Percentiles rank a stretch among this genome's conserved stretches.
Evolutionary conservation across 1,139 yeast genomes (phyloP).

Genomic region (Saccharomyces hybrid): DNA sequence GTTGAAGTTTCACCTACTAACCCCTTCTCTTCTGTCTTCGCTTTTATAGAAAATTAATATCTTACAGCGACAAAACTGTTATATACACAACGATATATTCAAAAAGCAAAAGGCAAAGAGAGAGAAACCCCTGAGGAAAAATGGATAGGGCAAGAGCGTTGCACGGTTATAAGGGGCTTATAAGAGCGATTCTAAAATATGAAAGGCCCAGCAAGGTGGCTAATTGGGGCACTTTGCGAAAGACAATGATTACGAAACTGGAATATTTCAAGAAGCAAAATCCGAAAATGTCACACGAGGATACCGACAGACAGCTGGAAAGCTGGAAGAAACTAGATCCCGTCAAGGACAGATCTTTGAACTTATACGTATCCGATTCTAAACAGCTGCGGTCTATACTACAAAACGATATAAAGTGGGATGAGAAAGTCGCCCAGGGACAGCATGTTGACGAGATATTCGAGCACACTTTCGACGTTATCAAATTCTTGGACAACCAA

Average conservation of each 20-base stretch:
- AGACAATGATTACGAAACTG: not conserved
- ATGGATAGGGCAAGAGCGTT: not conserved
- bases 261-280: not conserved
- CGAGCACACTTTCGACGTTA: not conserved
- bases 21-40: not conserved
- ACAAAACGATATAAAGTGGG: not conserved
- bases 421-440: not conserved
- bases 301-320: not conserved
- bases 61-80: not conserved
- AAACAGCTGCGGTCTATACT: not conserved
- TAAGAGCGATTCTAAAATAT: not conserved
- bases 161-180: not conserved
- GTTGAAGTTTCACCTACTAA: not conserved
- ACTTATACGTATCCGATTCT: not conserved
- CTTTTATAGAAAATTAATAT: not conserved
- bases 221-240: not conserved
- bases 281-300: not conserved
- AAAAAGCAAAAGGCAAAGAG: not conserved
- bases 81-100: not conserved
- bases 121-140: not conserved
- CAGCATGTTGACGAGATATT: not conserved
- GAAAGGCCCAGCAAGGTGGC: not conserved
- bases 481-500: constrained; percentile 56
- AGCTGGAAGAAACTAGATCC: not conserved
- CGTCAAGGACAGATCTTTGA: not conserved